These are phyloP conservation scores for Salvia miltiorrhiza DNA, from an alignment of 257 asterid genomes.

Conservation along the genomic window DNA sequence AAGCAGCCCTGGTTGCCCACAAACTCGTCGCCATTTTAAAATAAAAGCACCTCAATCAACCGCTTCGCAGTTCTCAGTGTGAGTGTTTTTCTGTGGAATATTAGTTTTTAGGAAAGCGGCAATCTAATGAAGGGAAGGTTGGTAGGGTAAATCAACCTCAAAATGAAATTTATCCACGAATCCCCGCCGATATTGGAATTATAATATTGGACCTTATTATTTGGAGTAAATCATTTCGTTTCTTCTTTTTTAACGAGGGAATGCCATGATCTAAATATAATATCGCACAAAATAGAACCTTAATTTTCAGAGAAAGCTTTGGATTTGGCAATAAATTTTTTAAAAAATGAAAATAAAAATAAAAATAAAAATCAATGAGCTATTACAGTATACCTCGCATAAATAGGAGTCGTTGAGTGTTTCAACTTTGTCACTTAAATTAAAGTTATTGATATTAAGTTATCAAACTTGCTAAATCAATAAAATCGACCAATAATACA, in stretches of 20 bases:
- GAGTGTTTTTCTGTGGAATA: neutral
- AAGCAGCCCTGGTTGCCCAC: constrained; percentile 87
- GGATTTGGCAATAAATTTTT: neutral
- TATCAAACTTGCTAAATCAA: neutral
- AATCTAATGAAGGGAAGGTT: constrained; percentile 9
- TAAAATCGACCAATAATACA: neutral
- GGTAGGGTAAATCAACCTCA: constrained; percentile 27
- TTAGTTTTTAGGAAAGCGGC: neutral
- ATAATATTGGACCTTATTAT: neutral
- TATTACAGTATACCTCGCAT: too few species aligned
- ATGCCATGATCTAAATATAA: neutral
- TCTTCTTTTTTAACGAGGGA: neutral
- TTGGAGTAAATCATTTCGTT: too few species aligned
- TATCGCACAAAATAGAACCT: neutral
- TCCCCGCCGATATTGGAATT: constrained; percentile 16
- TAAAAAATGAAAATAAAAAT: neutral
- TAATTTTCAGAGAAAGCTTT: neutral
- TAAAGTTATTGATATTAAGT: too few species aligned
- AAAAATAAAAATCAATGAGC: too few species aligned
- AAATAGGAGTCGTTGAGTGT: too few species aligned
- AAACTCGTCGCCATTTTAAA: constrained; percentile 63
- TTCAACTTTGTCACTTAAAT: too few species aligned
- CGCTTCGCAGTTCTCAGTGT: constrained; percentile 22
- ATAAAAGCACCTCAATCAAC: constrained; percentile 18
- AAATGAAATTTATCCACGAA: neutral